Conservation (phyloP, 345 rosid species). For the Eucalyptus erythrocorys region DNA sequence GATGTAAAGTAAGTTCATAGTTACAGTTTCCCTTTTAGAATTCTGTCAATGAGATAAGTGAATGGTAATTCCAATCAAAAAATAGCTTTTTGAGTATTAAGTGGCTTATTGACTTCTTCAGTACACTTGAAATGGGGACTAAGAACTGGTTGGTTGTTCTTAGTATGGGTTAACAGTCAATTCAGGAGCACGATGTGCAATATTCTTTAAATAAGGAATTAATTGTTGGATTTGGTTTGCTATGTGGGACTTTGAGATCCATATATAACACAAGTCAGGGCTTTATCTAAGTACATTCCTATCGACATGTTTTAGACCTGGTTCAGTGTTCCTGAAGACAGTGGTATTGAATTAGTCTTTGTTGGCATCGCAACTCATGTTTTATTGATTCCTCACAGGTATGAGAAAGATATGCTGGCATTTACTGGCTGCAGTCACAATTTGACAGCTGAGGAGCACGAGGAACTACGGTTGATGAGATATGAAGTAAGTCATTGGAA, state of each 20-base stretch:
- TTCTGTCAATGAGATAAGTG: not conserved
- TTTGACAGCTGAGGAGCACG: constrained; percentile 74
- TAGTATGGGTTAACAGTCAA: not conserved
- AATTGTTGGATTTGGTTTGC: not conserved
- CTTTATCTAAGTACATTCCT: not conserved
- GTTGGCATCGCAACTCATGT: not conserved
- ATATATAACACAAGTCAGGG: not conserved
- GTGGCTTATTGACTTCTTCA: not conserved
- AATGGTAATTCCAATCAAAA: not conserved
- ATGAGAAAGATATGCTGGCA: constrained; percentile 98
- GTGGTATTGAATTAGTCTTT: not conserved
- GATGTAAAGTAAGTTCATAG: not conserved
- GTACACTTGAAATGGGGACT: not conserved
- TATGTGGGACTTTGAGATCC: not conserved
- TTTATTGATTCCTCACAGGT: constrained; percentile 25
- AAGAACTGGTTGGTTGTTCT: not conserved
- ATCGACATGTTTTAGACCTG: not conserved
- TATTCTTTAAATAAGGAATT: not conserved
- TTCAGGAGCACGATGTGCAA: not conserved
- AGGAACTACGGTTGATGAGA: constrained; percentile 67
- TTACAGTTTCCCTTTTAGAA: not conserved
- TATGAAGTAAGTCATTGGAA: constrained; percentile 88
- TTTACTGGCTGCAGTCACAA: constrained; percentile 94
- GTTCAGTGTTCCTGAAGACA: not conserved
- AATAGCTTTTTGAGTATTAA: not conserved